Percentiles rank a stretch among this genome's conserved stretches.
Conservation (phyloP, 345 rosid species). For the Citrus inodora region DNA sequence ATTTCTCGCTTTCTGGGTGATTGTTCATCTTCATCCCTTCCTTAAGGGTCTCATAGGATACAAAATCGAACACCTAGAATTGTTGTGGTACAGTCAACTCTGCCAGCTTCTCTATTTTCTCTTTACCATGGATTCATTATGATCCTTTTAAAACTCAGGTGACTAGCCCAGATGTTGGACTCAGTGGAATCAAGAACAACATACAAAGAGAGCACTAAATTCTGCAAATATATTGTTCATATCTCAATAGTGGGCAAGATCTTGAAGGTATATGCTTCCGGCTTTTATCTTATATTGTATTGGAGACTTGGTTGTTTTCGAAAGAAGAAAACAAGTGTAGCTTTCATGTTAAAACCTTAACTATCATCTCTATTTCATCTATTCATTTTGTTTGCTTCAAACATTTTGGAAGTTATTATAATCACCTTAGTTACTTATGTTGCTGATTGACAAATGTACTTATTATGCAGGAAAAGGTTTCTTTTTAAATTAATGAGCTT, state of each 20-base stretch:
- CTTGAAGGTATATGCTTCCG: conserved; percentile 9
- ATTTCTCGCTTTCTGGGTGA: conserved; percentile 46
- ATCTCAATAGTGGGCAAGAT: conserved; percentile 8
- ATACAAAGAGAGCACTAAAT: not conserved
- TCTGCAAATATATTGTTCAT: not conserved
- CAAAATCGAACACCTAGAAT: conserved; percentile 41
- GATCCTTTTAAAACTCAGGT: conserved; percentile 39
- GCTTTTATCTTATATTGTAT: not conserved
- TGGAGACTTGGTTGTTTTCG: no score
- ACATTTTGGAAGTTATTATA: not conserved
- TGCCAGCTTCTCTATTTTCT: conserved; percentile 43
- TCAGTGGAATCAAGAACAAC: conserved; percentile 24
- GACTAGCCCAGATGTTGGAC: conserved; percentile 32
- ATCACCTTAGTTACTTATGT: no score
- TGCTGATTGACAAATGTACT: not conserved
- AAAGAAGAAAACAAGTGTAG: no score
- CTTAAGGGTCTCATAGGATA: conserved; percentile 40
- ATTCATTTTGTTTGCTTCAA: not conserved
- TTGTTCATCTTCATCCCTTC: conserved; percentile 44
- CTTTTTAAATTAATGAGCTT: not conserved
- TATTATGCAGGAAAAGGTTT: not conserved
- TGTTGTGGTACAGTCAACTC: conserved; percentile 42
- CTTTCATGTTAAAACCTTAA: not conserved
- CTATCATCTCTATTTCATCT: no score
- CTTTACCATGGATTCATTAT: conserved; percentile 18